These are phyloP conservation scores for Kurtzmaniella quercitrusa DNA, from an alignment of 1,139 yeast species.

Conservation along the genomic window DNA sequence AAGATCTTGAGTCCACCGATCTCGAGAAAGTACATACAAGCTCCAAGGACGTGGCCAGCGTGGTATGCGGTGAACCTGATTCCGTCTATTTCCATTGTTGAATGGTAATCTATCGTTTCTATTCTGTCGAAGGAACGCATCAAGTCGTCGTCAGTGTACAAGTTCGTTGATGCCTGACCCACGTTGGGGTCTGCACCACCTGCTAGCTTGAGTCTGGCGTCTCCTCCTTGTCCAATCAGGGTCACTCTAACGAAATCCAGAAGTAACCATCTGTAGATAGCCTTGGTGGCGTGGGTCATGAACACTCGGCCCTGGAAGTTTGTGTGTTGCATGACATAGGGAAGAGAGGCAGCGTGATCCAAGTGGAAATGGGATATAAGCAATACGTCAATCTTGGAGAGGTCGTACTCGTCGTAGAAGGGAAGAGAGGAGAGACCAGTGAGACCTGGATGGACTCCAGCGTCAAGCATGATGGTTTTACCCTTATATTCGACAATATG, in stretches of 20 bases:
- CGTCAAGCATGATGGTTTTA: slow-evolving; percentile 95
- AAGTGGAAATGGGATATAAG: slow-evolving; percentile 92
- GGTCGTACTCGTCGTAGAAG: slow-evolving; percentile 89
- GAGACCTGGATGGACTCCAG: slow-evolving; percentile 96
- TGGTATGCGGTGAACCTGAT: slow-evolving; percentile 95
- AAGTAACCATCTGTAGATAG: slow-evolving; percentile 90
- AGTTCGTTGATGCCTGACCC: slow-evolving; percentile 35
- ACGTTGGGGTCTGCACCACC: slow-evolving; percentile 20
- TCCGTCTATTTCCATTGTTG: slow-evolving; percentile 91
- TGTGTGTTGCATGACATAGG: slow-evolving; percentile 97
- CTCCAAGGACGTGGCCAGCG: slow-evolving; percentile 98
- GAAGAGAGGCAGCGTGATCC: slow-evolving; percentile 96
- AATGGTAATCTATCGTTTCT: slow-evolving; percentile 93
- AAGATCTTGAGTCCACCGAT: slow-evolving; percentile 86
- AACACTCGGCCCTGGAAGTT: slow-evolving; percentile 91
- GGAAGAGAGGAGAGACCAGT: slow-evolving; percentile 90
- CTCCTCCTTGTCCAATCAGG: slow-evolving; percentile 51
- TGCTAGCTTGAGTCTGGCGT: slow-evolving; percentile 21
- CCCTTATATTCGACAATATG: slow-evolving; percentile 90
- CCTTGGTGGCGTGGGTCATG: slow-evolving; percentile 99
- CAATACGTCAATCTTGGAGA: slow-evolving; percentile 79
- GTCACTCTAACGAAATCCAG: slow-evolving; percentile 94
- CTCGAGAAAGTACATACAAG: slow-evolving; percentile 95
- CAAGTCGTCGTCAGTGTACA: slow-evolving; percentile 89
- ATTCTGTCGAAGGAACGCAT: slow-evolving; percentile 82